Conservation (phyloP, 108 stramenopile genomes). For the Aurantiochytrium sp. region DNA sequence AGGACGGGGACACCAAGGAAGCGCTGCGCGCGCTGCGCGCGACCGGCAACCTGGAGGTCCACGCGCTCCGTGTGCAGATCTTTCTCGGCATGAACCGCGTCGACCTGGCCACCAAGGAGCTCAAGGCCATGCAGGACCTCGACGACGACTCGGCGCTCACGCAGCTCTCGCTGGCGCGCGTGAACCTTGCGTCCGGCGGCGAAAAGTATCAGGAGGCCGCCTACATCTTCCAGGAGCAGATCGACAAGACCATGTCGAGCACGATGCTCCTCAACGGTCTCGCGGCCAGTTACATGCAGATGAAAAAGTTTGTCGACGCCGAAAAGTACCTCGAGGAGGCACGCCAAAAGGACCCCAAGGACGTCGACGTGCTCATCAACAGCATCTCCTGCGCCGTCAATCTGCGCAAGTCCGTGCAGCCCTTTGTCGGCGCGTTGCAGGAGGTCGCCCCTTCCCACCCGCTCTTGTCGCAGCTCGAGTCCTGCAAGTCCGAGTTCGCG, state of each 20-base stretch:
- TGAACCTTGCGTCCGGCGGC: slow-evolving; percentile 75
- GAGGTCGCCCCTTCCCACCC: slow-evolving; percentile 31
- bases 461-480: not conserved
- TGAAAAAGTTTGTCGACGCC: slow-evolving; percentile 76
- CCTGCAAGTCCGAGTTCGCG: slow-evolving; percentile 28
- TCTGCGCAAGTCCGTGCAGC: not conserved
- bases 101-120: slow-evolving; percentile 74
- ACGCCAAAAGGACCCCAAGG: slow-evolving; percentile 55
- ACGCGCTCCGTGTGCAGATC: slow-evolving; percentile 72
- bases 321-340: slow-evolving; percentile 72
- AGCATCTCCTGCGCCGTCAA: slow-evolving; percentile 64
- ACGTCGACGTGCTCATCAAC: slow-evolving; percentile 85
- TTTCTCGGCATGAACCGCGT: slow-evolving; percentile 86
- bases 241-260: slow-evolving; percentile 88
- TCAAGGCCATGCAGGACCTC: slow-evolving; percentile 63
- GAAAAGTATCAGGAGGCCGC: slow-evolving; percentile 73
- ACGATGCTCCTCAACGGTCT: slow-evolving; percentile 76
- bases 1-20: slow-evolving; percentile 72
- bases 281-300: slow-evolving; percentile 80
- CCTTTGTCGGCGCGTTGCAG: not conserved
- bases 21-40: slow-evolving; percentile 79
- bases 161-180: slow-evolving; percentile 74
- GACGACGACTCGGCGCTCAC: slow-evolving; percentile 95
- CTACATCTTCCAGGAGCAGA: slow-evolving; percentile 75
- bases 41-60: slow-evolving; percentile 81